A percentile compares a stretch with the other conserved stretches of the same genome.
Evolutionary conservation across 768 basidiomycete genomes (phyloP).

Genomic region (Aureoboletus auriporus): DNA sequence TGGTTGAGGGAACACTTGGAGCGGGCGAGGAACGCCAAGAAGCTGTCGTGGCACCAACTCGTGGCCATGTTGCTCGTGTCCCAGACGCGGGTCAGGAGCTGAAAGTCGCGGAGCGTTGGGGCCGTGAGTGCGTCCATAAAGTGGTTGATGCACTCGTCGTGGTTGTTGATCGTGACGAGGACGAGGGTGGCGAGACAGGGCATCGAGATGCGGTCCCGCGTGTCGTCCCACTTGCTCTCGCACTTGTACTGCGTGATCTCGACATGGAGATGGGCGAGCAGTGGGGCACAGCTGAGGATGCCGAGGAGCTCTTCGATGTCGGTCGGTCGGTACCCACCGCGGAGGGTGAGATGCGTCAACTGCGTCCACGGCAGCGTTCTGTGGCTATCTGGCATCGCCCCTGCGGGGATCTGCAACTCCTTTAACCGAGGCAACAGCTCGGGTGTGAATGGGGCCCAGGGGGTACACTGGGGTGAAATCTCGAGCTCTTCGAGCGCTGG

Average conservation of each 20-base stretch:
- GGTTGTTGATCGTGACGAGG: conserved; percentile 27
- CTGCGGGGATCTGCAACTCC: conserved; percentile 29
- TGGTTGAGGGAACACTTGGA: conserved; percentile 29
- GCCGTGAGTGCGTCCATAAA: conserved; percentile 23
- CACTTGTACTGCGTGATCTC: conserved; percentile 30
- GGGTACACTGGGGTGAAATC: conserved; percentile 29
- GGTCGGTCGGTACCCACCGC: conserved; percentile 26
- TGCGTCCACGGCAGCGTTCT: conserved; percentile 31
- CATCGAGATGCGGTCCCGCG: conserved; percentile 22
- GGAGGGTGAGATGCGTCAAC: conserved; percentile 29
- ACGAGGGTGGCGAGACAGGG: conserved; percentile 29
- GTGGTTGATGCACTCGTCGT: conserved; percentile 26
- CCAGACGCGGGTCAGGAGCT: conserved; percentile 31
- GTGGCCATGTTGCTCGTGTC: conserved; percentile 28
- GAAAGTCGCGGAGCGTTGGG: conserved; percentile 26
- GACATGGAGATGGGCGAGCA: conserved; percentile 27
- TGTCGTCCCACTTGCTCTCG: conserved; percentile 25
- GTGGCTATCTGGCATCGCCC: conserved; percentile 30
- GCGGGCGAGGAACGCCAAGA: conserved; percentile 22
- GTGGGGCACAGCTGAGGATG: conserved; percentile 23
- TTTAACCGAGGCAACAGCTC: conserved; percentile 21
- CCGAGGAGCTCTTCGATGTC: conserved; percentile 24
- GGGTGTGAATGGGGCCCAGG: conserved; percentile 29
- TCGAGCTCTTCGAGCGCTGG: conserved; percentile 30
- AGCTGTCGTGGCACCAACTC: conserved; percentile 28